These are phyloP conservation scores for Cryphonectria carpinicola DNA, from an alignment of 2,329 filamentous ascomycete genomes.

Conservation along the genomic window DNA sequence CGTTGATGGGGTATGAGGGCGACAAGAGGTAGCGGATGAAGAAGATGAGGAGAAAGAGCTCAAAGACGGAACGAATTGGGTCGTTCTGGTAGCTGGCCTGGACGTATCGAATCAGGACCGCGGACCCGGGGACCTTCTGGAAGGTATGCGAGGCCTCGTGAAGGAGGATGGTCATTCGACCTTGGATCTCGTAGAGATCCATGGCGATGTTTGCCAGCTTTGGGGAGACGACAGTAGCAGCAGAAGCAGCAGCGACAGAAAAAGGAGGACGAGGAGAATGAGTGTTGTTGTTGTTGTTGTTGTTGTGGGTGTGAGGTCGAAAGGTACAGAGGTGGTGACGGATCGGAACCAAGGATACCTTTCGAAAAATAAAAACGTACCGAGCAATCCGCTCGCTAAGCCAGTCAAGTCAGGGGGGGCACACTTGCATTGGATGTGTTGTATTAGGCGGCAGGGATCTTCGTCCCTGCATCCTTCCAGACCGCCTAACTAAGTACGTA, in stretches of 20 bases:
- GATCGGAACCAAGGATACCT: neutral
- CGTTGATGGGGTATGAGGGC: slow-evolving; percentile 89
- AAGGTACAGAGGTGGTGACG: neutral
- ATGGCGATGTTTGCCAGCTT: slow-evolving; percentile 42
- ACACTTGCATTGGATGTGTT: neutral
- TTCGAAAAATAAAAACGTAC: neutral
- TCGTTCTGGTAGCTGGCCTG: slow-evolving; percentile 98
- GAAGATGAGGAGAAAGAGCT: slow-evolving; percentile 92
- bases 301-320: slow-evolving; percentile 27
- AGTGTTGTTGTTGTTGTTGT: neutral
- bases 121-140: slow-evolving; percentile 89
- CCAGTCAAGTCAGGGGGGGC: slow-evolving; percentile 16
- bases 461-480: slow-evolving; percentile 14
- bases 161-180: slow-evolving; percentile 55
- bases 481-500: neutral
- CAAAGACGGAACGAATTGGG: slow-evolving; percentile 88
- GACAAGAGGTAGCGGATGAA: slow-evolving; percentile 91
- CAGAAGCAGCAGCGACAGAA: neutral
- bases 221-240: slow-evolving; percentile 2
- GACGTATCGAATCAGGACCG: slow-evolving; percentile 93
- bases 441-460: slow-evolving; percentile 17
- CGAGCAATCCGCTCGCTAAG: neutral
- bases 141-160: slow-evolving; percentile 67
- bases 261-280: neutral
- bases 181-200: slow-evolving; percentile 67